Conservation (phyloP, 2,329 filamentous ascomycete genomes). For the Penicillium sp. region DNA sequence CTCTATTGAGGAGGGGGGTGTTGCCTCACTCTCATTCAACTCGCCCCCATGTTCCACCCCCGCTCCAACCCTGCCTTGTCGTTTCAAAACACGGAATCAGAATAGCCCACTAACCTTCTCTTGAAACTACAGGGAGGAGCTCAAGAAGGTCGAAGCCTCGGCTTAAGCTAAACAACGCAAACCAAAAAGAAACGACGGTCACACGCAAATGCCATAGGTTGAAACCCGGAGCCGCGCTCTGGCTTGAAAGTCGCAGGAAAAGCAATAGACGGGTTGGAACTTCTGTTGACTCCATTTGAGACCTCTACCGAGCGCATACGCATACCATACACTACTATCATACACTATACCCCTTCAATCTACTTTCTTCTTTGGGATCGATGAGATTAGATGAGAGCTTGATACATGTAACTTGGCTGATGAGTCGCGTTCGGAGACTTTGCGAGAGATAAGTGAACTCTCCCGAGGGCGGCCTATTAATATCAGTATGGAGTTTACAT, state of each 20-base stretch:
- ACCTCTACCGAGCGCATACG: background rate
- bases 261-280: background rate
- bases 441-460: background rate
- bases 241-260: background rate
- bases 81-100: background rate
- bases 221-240: background rate
- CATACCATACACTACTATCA: background rate
- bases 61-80: background rate
- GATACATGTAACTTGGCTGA: background rate
- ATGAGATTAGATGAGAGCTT: background rate
- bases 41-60: background rate
- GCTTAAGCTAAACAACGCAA: constrained; percentile 57
- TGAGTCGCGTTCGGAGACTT: background rate
- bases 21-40: background rate
- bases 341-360: constrained; percentile 1
- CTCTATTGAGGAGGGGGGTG: background rate
- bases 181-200: background rate
- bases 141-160: constrained; percentile 86
- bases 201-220: background rate
- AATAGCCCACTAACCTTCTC: constrained; percentile 1
- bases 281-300: background rate
- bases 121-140: constrained; percentile 59
- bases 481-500: background rate
- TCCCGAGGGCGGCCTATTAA: background rate
- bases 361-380: background rate